These are phyloP conservation scores for Saururus chinensis DNA, from an alignment of 164 flowering plant species.

Conservation along the genomic window DNA sequence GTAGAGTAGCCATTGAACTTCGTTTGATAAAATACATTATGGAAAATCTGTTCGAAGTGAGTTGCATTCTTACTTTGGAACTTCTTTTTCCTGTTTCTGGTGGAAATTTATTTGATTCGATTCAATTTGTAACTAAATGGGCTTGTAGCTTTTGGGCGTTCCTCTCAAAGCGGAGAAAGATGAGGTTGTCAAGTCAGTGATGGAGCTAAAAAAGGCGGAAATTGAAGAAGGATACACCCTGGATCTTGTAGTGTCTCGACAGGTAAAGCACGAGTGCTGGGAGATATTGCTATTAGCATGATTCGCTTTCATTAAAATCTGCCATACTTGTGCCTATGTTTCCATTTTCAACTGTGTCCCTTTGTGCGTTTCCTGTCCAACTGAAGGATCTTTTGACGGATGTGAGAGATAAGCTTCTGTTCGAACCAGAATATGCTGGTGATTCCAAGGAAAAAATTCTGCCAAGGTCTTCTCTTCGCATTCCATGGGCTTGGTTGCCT, in stretches of 20 bases:
- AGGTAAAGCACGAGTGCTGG: conserved; percentile 27
- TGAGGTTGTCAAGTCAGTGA: conserved; percentile 82
- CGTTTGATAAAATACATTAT: no score
- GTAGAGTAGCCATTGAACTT: no score
- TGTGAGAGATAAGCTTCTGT: conserved; percentile 91
- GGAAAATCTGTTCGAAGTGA: no score
- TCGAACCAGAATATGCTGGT: conserved; percentile 96
- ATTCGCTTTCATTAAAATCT: neutral
- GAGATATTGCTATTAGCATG: neutral
- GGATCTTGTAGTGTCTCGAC: conserved; percentile 65
- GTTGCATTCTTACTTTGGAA: neutral
- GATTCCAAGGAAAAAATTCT: conserved; percentile 65
- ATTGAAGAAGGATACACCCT: conserved; percentile 85
- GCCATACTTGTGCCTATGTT: neutral
- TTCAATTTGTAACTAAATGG: neutral
- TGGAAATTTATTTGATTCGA: neutral
- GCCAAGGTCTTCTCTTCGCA: conserved; percentile 71
- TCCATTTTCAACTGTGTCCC: neutral
- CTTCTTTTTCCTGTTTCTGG: neutral
- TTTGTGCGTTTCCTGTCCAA: neutral
- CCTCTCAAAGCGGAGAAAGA: conserved; percentile 77
- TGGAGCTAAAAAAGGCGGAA: conserved; percentile 60
- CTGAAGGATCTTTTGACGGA: conserved; percentile 80
- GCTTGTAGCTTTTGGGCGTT: conserved; percentile 71
- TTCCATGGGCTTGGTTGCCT: conserved; percentile 94